Base-by-base conservation (phyloP, 148 eudicot species). In the Dysphania ambrosioides region DNA sequence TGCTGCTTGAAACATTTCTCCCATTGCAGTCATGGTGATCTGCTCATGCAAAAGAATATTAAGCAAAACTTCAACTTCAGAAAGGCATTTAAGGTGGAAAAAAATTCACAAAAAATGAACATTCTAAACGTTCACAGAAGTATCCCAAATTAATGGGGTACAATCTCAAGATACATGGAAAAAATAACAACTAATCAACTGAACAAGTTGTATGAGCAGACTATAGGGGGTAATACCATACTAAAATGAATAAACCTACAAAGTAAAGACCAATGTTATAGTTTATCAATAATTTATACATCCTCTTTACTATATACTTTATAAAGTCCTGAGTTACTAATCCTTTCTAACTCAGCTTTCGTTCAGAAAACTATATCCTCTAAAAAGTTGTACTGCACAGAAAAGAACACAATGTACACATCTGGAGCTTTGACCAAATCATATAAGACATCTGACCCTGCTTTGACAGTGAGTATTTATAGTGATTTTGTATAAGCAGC, bases 1-100 rank as follows among this genome's bases (percentile, higher is more conserved):
- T 77, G 99, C 97, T 78, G 99, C 97, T 85, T 89, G 88, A 89
- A 95, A 95, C 99, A 92, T 92, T 81, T 92, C 97, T 41, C 88
- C 99, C 32, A 95, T 80, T n/a, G 99, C 99, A 78, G 89, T 85
- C 89, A 95, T 84, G 32, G 97, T 95, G 60, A 82, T 86, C 99
- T 95, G 89, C 60, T 73, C 84, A 79, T 11, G 72, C 75, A 23
- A n/a, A n/a, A n/a, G n/a, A n/a, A n/a, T n/a, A n/a, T n/a, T n/a
- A n/a, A n/a, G n/a, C n/a, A n/a, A 16, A 47, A 47, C 31, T n/a
- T n/a, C n/a, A 67, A 40, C 13, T n/a, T 65, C 5, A 26, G 42
- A 23, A 67, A 24, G 6, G 32, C 53, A 23, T 1, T 21, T 41
- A 26, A 41, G 29, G 2, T 41, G n/a, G 42, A 15, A 66, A 66